Base-by-base conservation (phyloP, 495 filamentous ascomycete species). In the Aspergillus asperescens region DNA sequence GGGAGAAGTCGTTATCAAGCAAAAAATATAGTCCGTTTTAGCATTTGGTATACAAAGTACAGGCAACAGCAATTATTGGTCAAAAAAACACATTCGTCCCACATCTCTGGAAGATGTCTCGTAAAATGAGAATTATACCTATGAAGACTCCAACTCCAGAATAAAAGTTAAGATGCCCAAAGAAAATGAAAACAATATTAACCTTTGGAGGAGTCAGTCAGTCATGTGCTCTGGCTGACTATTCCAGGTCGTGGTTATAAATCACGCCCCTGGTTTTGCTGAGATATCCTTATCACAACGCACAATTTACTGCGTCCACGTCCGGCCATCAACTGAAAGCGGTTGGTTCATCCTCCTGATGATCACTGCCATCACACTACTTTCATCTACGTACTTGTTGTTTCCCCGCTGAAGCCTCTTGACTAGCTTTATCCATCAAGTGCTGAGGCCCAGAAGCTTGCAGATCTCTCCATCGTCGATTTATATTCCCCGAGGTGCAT, bases 301-400 rank as follows among this genome's bases (percentile, higher is more conserved):
- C 25, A 9, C 15, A 8, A n/a, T 13, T 12, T 6, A 12, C 7
- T 38, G 1, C 8, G 8, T 16, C 28, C 46, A 23, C 46, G 31
- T 13, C 18, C 5, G 23, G 7, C n/a, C 27, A 34, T 48, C 20
- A 16, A 37, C 22, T 12, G 7, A 3, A 15, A 20, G 25, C 31
- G 32, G 19, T 27, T 38, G n/a, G n/a, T 54, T 48, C 43, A 41
- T 41, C 37, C 18, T 25, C 37, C 19, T 42, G 34, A 31, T 8
- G 23, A 31, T 50, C 34, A 19, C 46, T 20, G 20, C 34, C 48
- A 40, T 40, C 48, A 31, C 34, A 37, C 39, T 20, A 23, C 10
- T 27, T 6, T 29, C 40, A 44, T 43, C 49, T n/a, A 25, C 1
- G 24, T 29, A 22, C 12, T 22, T 5, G 13, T 25, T 37, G 10